phyloP scores from a whole-genome alignment of 2,329 filamentous ascomycete species.

The Bipolaris oryzae region DNA sequence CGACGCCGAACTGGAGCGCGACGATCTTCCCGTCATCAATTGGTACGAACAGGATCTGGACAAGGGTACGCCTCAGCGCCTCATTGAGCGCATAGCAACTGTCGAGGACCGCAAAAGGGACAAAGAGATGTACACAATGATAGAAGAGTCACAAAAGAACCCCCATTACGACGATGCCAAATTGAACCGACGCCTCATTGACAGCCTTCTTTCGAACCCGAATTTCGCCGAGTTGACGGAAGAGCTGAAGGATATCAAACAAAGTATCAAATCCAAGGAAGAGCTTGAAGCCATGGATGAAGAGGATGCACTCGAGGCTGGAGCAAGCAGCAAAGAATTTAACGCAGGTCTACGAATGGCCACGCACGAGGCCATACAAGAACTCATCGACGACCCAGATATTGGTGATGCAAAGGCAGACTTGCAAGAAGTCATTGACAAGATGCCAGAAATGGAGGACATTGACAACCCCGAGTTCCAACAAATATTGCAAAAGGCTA shows the following conservation, averaged over 20 bases:
- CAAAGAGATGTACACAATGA: constrained; percentile 32
- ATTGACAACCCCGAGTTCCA: constrained; percentile 31
- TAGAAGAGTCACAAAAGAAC: constrained; percentile 30
- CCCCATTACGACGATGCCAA: constrained; percentile 38
- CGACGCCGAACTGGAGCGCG: constrained; percentile 29
- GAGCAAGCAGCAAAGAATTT: constrained; percentile 24
- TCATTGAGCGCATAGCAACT: constrained; percentile 32
- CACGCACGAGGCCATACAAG: constrained; percentile 30
- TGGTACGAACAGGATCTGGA: constrained; percentile 42
- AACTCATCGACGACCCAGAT: constrained; percentile 39
- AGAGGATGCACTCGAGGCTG: constrained; percentile 17
- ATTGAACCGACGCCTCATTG: constrained; percentile 34
- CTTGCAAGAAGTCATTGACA: constrained; percentile 32
- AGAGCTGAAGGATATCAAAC: constrained; percentile 37
- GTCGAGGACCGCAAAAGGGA: constrained; percentile 31
- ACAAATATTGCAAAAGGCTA: constrained; percentile 26
- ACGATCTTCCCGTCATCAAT: constrained; percentile 29
- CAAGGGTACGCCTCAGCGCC: constrained; percentile 27
- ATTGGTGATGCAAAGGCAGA: constrained; percentile 29
- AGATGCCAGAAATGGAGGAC: constrained; percentile 28
- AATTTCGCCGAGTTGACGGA: constrained; percentile 38
- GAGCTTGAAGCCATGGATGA: constrained; percentile 22
- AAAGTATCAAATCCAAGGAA: constrained; percentile 25
- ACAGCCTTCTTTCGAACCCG: constrained; percentile 38
- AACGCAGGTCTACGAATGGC: constrained; percentile 23